Percentiles rank a stretch among this genome's conserved stretches.
These are phyloP conservation scores for Tylopilus subfusipes DNA, from an alignment of 768 basidiomycete species.

Conservation along the genomic window DNA sequence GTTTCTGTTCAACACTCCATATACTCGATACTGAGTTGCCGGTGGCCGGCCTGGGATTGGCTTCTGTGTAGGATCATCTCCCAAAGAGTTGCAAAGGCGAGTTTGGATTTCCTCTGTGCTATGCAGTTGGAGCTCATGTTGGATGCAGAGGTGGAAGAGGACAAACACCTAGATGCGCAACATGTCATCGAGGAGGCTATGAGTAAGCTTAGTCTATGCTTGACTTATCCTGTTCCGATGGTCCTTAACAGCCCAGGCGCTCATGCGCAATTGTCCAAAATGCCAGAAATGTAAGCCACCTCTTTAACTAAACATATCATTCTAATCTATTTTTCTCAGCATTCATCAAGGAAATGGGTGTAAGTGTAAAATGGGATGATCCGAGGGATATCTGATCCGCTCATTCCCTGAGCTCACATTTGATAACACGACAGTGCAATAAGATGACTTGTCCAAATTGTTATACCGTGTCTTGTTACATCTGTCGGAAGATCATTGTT, in stretches of 20 bases:
- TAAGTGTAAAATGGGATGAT: no score
- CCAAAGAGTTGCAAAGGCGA: conserved; percentile 78
- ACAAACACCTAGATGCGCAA: conserved; percentile 67
- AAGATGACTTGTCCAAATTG: conserved; percentile 86
- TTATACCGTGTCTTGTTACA: conserved; percentile 72
- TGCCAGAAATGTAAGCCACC: conserved; percentile 65
- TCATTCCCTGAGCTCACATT: background rate
- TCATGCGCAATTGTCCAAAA: conserved; percentile 86
- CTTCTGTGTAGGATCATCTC: conserved; percentile 59
- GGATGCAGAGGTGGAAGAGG: conserved; percentile 64
- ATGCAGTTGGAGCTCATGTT: background rate
- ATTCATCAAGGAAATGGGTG: conserved; percentile 77
- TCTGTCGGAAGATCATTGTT: conserved; percentile 68
- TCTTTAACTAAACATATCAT: background rate
- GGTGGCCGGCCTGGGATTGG: conserved; percentile 3
- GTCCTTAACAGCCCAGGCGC: conserved; percentile 54
- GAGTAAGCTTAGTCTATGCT: conserved; percentile 49
- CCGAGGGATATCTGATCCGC: background rate
- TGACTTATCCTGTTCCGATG: background rate
- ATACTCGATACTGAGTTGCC: background rate
- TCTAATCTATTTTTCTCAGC: conserved; percentile 38
- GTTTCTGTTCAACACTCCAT: background rate
- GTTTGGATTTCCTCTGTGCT: background rate
- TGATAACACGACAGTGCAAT: conserved; percentile 63
- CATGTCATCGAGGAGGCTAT: conserved; percentile 91